Evolutionary conservation across 257 asterid species (phyloP), one percentile per base, ranked within the genome.

Genomic region (Verbascum thapsus): DNA sequence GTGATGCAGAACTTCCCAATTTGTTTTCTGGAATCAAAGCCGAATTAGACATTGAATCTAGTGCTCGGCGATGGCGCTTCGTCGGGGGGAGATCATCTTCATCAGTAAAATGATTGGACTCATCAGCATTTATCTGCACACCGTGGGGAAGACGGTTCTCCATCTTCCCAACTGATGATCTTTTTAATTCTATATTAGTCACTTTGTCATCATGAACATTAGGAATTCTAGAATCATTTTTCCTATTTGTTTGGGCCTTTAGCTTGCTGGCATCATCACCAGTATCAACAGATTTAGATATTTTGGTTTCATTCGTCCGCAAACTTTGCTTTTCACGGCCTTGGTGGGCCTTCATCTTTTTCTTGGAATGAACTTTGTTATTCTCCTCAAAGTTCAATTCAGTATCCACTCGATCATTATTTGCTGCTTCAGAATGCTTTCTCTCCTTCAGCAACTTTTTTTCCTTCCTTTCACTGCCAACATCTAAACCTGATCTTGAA

Each of bases 61-160:
- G 41, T 64, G 84, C 82, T 67, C 73, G 81, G 35, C 88, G 80
- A 50, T 63, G 86, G 56, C 87, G 90, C 79, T 91, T 91, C 58
- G 81, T 26, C 53, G 90, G 90, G 42, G 90, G 95, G 50, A 82
- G 79, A 69, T 74, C 82, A 69, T 83, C 96, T 77, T 86, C 96
- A 65, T 81, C 87, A 63, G 79, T 69, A 34, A 81, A 63, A 70
- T 69, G 64, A 64, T 68, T 78, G 52, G 80, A 74, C 58, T 79
- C 88, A 35, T 52, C 48, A 49, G 58, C 39, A 68, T 63, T 60
- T 65, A 77, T 69, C 64, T 78, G 78, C 40, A 55, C 72, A 68
- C 72, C 73, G 32, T 55, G 37, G 10, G 72, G 53, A 54, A 32
- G 66, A 11, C 44, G 70, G 48, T 37, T 76, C 69, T 80, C 87